Evolutionary conservation across 2,329 filamentous ascomycete genomes (phyloP), one percentile per base, ranked within the genome.

Genomic region (Blastomyces silverae): DNA sequence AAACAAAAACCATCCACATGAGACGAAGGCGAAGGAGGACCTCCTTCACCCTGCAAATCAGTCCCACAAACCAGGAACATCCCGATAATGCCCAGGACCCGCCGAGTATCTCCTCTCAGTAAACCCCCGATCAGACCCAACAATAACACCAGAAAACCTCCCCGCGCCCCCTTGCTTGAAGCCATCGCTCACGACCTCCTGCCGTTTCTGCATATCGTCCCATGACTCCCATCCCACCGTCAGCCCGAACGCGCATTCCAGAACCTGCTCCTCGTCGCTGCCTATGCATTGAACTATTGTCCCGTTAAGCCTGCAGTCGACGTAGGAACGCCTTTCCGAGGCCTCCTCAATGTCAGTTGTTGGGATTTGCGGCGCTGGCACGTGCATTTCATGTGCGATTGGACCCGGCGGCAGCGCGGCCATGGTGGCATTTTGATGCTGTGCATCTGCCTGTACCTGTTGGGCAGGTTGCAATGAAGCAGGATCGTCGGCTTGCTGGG

Each of bases 121-220:
- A 55, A 34, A 55, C 28, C 52, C 28, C 28, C 28, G 25, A 34
- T 44, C 56, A 22, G 34, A 22, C 20, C 22, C 20, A n/a, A 48
- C 5, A 28, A 72, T 62, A 10, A 66, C 59, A 13, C 73, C 72
- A 48, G 66, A 67, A 65, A 75, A 75, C 20, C 73, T 65, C 20
- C 73, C 73, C 8, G 68, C 71, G 13, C 73, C 73, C 8, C 73
- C 72, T 60, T 70, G 67, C 34, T 66, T 68, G 55, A 70, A 70
- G 7, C 71, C 72, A 67, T 74, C 73, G 61, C 73, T 70, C 37
- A 67, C 64, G 1, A 68, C 67, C 28, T 68, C 70, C 68, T 65
- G 70, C 8, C 69, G 63, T 17, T 61, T 66, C 57, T 67, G 46
- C 46, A 67, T 65, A 39, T 71, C 64, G 34, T 5, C 34, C 34